phyloP scores from a whole-genome alignment of 2,329 filamentous ascomycete genomes.

The Alternaria longipes region DNA sequence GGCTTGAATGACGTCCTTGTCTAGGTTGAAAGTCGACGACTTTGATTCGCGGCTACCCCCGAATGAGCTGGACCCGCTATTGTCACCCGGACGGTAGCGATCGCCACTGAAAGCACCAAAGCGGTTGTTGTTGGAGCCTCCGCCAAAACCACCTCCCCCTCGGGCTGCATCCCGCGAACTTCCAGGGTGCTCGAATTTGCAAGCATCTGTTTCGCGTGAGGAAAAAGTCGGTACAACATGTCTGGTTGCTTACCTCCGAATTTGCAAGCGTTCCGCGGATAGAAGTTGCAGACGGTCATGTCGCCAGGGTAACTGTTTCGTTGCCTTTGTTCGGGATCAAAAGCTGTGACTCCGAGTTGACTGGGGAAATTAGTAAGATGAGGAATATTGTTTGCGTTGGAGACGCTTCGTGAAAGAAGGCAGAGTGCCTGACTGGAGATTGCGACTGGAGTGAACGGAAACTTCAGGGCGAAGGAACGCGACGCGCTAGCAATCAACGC shows the following conservation, averaged over 20 bases:
- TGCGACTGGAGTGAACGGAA: conserved; percentile 21
- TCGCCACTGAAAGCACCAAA: conserved; percentile 63
- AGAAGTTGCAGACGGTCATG: conserved; percentile 69
- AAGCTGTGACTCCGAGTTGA: conserved; percentile 12
- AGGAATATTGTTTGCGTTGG: conserved; percentile 13
- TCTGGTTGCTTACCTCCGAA: conserved; percentile 64
- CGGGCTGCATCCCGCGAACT: conserved; percentile 39
- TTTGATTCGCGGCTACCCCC: conserved; percentile 39
- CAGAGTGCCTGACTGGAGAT: conserved; percentile 12
- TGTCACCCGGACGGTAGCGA: conserved; percentile 44
- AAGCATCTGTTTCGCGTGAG: conserved; percentile 59
- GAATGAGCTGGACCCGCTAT: conserved; percentile 43
- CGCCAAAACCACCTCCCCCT: conserved; percentile 31
- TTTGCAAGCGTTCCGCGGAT: conserved; percentile 70
- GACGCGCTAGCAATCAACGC: conserved; percentile 33
- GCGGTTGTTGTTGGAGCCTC: conserved; percentile 52
- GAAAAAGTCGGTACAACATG: not conserved
- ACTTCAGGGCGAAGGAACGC: conserved; percentile 27
- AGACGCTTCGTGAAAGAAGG: conserved; percentile 12
- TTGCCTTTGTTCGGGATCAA: not conserved
- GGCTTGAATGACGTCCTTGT: conserved; percentile 42
- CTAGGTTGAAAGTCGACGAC: conserved; percentile 37
- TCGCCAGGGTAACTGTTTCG: conserved; percentile 5
- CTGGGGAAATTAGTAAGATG: conserved; percentile 27
- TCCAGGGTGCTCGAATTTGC: conserved; percentile 69